phyloP scores from a whole-genome alignment of 148 eudicot genomes.

The Persicaria tinctoria region DNA sequence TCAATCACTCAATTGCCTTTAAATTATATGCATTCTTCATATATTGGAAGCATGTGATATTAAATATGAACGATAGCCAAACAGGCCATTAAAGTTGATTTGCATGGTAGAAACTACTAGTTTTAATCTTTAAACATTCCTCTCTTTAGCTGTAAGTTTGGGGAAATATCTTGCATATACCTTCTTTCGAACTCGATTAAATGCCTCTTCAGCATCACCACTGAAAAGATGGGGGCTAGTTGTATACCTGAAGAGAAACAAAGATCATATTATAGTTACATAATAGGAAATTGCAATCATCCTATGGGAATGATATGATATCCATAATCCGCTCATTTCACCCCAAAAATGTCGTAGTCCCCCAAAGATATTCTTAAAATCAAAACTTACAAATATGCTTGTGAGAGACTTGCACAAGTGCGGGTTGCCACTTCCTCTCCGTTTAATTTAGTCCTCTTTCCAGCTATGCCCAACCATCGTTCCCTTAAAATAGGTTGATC shows the following conservation, averaged over 20 bases:
- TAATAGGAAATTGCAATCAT: background rate
- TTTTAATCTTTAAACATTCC: background rate
- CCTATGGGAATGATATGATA: background rate
- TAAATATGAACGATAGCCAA: too few species aligned
- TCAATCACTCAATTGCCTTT: background rate
- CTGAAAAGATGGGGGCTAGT: constrained; percentile 90
- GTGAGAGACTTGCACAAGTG: constrained; percentile 60
- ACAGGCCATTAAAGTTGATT: background rate
- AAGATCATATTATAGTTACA: background rate
- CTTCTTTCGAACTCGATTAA: constrained; percentile 73
- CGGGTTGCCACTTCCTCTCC: constrained; percentile 82
- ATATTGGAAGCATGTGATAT: too few species aligned
- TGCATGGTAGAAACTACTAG: background rate
- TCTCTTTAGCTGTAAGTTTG: background rate
- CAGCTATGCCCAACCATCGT: constrained; percentile 80
- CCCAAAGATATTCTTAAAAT: background rate
- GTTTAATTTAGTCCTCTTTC: constrained; percentile 68
- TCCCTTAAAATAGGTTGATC: constrained; percentile 86
- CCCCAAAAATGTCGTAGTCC: constrained; percentile 3
- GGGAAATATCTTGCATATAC: constrained; percentile 21
- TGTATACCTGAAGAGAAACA: constrained; percentile 61
- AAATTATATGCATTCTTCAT: too few species aligned
- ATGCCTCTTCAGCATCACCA: constrained; percentile 73
- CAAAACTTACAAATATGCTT: constrained; percentile 66
- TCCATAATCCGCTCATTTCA: background rate